These are phyloP conservation scores for Penicillium maclennaniae DNA, from an alignment of 495 filamentous ascomycete genomes.

Conservation along the genomic window DNA sequence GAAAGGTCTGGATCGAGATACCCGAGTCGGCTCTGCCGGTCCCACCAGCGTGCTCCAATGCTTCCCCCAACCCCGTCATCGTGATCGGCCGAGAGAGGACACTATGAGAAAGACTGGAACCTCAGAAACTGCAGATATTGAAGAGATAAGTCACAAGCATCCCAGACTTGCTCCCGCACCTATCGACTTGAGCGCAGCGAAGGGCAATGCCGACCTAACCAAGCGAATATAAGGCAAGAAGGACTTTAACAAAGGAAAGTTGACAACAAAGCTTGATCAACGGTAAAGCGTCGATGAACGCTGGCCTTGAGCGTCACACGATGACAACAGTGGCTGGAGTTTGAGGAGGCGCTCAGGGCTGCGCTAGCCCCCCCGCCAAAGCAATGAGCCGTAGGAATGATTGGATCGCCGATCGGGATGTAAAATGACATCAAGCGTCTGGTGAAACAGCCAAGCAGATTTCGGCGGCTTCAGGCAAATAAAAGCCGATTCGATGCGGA, in stretches of 20 bases:
- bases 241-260: neutral
- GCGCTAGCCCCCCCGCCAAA: slow-evolving; percentile 5
- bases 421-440: slow-evolving; percentile 44
- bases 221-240: neutral
- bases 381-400: slow-evolving; percentile 14
- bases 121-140: neutral
- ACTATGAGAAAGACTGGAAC: neutral
- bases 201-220: neutral
- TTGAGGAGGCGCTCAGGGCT: slow-evolving; percentile 17
- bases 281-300: slow-evolving; percentile 9
- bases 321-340: slow-evolving; percentile 28
- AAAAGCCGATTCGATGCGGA: slow-evolving; percentile 1
- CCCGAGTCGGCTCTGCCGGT: slow-evolving; percentile 45
- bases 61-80: slow-evolving; percentile 31
- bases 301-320: slow-evolving; percentile 7
- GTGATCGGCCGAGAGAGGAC: slow-evolving; percentile 7
- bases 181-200: neutral
- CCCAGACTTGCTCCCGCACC: neutral
- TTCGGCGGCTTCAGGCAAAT: slow-evolving; percentile 15
- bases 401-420: slow-evolving; percentile 29
- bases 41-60: slow-evolving; percentile 37
- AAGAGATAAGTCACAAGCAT: neutral
- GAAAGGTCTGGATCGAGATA: slow-evolving; percentile 54
- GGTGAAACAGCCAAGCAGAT: slow-evolving; percentile 33
- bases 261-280: slow-evolving; percentile 2